Base-by-base conservation (phyloP, 2,329 filamentous ascomycete genomes). In the Ilyonectria sp. region DNA sequence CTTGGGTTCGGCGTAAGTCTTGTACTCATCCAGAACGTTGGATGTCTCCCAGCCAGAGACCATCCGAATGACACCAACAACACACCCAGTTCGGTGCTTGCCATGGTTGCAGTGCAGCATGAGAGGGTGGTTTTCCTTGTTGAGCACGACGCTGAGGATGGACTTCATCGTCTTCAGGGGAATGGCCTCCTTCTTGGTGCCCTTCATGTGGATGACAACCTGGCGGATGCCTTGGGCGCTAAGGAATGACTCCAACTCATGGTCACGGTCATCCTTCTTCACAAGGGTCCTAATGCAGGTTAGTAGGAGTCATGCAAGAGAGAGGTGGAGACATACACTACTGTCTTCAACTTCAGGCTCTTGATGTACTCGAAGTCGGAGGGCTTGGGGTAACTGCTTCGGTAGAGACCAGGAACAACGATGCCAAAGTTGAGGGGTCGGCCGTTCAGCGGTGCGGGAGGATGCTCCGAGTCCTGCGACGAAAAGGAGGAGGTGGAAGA, bases 41-140 rank as follows among this genome's bases (percentile, higher is more conserved):
- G 86, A 79, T 1, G 90, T 79, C 19, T 89, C 83, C 90, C 93
- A 93, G 15, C 92, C 90, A 15, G 90, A 87, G 13, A 93, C 82
- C 78, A 93, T 93, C 69, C 94, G 91, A 69, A 97, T 87, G 64
- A 93, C 91, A 19, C 90, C 95, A 55, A 95, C 88, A n/a, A 96
- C 92, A 77, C 94, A 97, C 23, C 95, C 95, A 19, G 95, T 97
- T 65, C 95, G 92, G 78, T 98, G 95, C 87, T 93, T 96, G 78
- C 95, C 95, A 74, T 97, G 95, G 78, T 97, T 98, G 86, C 95
- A 98, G 80, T 98, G 95, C 53, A 98, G 88, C 44, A 97, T 86
- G 11, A 98, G 81, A 0, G 95, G 95, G 71, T 96, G 91, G 69
- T 97, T 94, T 37, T 85, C 81, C 55, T 87, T 87, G 76, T 97